phyloP scores from a whole-genome alignment of 352 stramenopile genomes.

The Bremia lactucae region DNA sequence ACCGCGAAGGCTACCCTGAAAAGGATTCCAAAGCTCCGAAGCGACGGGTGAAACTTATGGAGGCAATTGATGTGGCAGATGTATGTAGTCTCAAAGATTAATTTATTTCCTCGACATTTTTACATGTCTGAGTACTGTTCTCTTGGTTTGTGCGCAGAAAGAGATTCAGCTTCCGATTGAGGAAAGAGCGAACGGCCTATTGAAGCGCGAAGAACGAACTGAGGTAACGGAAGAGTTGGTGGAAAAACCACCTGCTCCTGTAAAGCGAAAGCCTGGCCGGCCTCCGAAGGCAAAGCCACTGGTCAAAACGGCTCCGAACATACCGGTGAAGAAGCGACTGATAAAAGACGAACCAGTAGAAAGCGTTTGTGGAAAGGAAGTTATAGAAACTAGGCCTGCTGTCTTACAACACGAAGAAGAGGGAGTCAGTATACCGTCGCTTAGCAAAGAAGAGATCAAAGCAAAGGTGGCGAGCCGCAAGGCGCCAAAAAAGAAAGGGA shows the following conservation, averaged over 20 bases:
- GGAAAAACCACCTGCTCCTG: constrained; percentile 11
- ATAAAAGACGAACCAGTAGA: constrained; percentile 7
- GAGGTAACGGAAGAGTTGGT: constrained; percentile 4
- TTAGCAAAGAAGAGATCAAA: constrained; percentile 75
- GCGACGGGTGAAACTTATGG: constrained; percentile 49
- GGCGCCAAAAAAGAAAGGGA: constrained; percentile 52
- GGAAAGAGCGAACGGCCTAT: constrained; percentile 40
- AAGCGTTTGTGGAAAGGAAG: constrained; percentile 4
- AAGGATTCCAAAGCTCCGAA: constrained; percentile 72
- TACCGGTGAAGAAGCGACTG: constrained; percentile 15
- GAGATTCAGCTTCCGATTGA: constrained; percentile 41
- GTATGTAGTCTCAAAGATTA: constrained; percentile 11
- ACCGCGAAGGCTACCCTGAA: constrained; percentile 43
- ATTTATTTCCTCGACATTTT: background rate
- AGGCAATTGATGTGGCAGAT: constrained; percentile 57
- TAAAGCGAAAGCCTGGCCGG: constrained; percentile 37
- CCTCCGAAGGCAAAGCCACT: constrained; percentile 29
- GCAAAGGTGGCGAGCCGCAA: constrained; percentile 63
- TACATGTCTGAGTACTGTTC: constrained; percentile 1
- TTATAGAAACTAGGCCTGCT: constrained; percentile 5
- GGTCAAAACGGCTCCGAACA: constrained; percentile 5
- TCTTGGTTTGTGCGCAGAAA: constrained; percentile 28
- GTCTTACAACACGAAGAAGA: constrained; percentile 34
- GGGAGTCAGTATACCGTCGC: constrained; percentile 6
- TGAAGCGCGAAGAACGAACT: constrained; percentile 27